Evolutionary conservation across 306 rosid species (phyloP).

Genomic region (Gastrolobium bilobum): DNA sequence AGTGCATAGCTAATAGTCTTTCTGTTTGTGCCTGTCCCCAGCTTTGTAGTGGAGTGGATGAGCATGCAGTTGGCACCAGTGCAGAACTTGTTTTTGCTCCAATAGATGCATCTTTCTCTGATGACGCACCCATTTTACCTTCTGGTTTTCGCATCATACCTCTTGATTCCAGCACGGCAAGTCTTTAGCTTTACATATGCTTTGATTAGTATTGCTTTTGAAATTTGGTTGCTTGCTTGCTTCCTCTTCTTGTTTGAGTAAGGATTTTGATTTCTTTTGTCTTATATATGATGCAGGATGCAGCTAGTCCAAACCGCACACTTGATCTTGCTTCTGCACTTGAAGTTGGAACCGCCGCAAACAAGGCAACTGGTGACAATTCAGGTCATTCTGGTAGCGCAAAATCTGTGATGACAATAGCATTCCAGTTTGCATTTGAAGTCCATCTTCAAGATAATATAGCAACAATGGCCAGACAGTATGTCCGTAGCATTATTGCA

Average conservation of each 20-base stretch:
- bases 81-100: conserved; percentile 98
- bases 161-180: conserved; percentile 80
- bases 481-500: conserved; percentile 88
- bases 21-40: conserved; percentile 53
- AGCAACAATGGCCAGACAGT: conserved; percentile 92
- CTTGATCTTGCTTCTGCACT: conserved; percentile 99
- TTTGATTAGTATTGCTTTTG: background rate
- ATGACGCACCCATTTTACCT: conserved; percentile 95
- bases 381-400: conserved; percentile 70
- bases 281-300: conserved; percentile 61
- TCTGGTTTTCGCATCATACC: conserved; percentile 97
- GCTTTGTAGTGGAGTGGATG: conserved; percentile 97
- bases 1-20: conserved; percentile 39
- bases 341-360: conserved; percentile 83
- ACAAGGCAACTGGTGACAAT: conserved; percentile 69
- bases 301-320: conserved; percentile 90
- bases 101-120: conserved; percentile 96
- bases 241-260: background rate
- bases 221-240: background rate
- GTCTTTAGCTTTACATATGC: background rate
- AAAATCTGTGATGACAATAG: conserved; percentile 98
- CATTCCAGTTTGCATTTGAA: conserved; percentile 96
- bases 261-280: conserved; percentile 27
- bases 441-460: conserved; percentile 90
- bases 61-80: conserved; percentile 81